Conservation (phyloP, 1,139 yeast species). For the Nakaseomyces kungkrabaensis region DNA sequence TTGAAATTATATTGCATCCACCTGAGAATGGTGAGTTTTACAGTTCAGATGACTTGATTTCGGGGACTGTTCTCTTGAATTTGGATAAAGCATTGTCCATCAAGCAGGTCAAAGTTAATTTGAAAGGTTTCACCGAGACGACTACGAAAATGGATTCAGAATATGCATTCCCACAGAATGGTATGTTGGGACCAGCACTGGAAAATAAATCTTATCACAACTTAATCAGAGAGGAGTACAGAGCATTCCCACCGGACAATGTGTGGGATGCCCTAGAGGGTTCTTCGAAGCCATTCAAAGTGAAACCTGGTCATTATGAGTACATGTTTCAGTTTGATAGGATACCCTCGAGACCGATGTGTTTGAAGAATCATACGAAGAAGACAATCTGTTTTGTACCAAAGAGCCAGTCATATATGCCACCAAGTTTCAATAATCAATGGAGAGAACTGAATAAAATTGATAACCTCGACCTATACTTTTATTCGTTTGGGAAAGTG, state of each 20-base stretch:
- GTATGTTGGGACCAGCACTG: constrained; percentile 18
- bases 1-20: constrained; percentile 16
- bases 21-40: constrained; percentile 23
- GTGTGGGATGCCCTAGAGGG: constrained; percentile 26
- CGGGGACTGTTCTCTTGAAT: constrained; percentile 17
- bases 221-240: constrained; percentile 13
- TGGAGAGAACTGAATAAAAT: constrained; percentile 19
- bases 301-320: constrained; percentile 22
- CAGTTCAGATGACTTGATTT: constrained; percentile 20
- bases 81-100: constrained; percentile 19
- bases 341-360: constrained; percentile 19
- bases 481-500: constrained; percentile 24
- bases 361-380: constrained; percentile 18
- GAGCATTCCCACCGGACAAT: constrained; percentile 27
- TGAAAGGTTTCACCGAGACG: constrained; percentile 25
- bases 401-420: constrained; percentile 15
- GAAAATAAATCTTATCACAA: constrained; percentile 22
- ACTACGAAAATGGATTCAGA: constrained; percentile 18
- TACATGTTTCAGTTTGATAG: constrained; percentile 21
- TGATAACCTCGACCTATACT: constrained; percentile 20
- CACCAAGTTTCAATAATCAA: constrained; percentile 25
- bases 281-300: constrained; percentile 21
- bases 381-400: constrained; percentile 17
- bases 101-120: constrained; percentile 17
- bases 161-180: constrained; percentile 15